Base-by-base conservation (phyloP, 352 stramenopile species). In the Phytophthora foliorum region DNA sequence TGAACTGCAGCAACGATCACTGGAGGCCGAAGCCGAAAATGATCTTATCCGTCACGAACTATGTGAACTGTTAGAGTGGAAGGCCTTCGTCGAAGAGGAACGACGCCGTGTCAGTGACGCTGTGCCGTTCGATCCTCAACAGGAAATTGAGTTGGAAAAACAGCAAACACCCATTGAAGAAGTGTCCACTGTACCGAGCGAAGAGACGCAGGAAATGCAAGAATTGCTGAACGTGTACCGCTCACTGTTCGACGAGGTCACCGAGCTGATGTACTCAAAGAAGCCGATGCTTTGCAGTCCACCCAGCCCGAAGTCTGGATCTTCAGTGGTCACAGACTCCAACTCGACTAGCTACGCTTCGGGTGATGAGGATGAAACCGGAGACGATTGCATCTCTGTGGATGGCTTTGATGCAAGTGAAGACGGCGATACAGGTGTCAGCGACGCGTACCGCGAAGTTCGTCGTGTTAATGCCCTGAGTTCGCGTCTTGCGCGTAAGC, bases 61-160 rank as follows among this genome's bases (percentile, higher is more conserved):
- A 16, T 89, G 78, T 45, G 84, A 93, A 48, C 63, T 92, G 25
- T 59, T 93, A 31, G 87, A 93, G 63, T 93, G 83, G 84, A 94
- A 91, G 38, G 80, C 80, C 4, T 78, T 86, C 13, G 75, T 86
- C 8, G 80, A 88, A 67, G 77, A 82, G 49, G 75, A 88, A 21
- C 58, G 75, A 31, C 72, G 72, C 17, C 63, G 75, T 11, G 69
- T 68, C 2, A 86, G 77, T 54, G 71, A 84, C 31, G 56, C 56
- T 21, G 55, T 69, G 10, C 69, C 53, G 4, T 63, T 67, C 39
- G 69, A 55, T 29, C 51, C 46, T 36, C 32, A 65, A 6, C 63
- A 68, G n/a, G 53, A 73, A 7, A 70, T 39, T 45, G 63, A 74
- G 46, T 45, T 59, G 16, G 67, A 78, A n/a, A 41, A 71, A 41